These are phyloP conservation scores for Aureobasidium subglaciale DNA, from an alignment of 2,329 filamentous ascomycete genomes.

Conservation along the genomic window DNA sequence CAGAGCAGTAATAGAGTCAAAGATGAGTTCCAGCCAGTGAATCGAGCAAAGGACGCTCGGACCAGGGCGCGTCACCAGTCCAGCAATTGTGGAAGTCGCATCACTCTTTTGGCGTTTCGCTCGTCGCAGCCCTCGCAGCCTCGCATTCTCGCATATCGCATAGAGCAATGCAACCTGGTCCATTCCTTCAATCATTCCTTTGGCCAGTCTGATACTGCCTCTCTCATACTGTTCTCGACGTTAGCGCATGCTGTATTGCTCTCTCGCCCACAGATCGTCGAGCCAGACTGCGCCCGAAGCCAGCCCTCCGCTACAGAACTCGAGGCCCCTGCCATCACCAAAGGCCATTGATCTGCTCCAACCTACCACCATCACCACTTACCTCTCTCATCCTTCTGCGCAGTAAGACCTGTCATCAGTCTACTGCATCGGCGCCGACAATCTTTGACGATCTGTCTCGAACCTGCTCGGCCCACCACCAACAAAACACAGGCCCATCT, in stretches of 20 bases:
- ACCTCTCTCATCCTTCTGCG: neutral
- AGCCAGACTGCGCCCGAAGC: neutral
- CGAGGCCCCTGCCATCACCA: conserved; percentile 6
- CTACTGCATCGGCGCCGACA: neutral
- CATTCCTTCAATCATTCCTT: conserved; percentile 10
- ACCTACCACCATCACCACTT: neutral
- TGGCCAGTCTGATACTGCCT: neutral
- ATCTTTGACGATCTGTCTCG: neutral
- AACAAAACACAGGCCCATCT: conserved; percentile 1
- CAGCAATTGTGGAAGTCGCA: too few relatives aligned
- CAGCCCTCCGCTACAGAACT: neutral
- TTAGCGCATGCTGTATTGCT: neutral
- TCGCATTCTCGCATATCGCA: too few relatives aligned
- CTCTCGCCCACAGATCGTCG: neutral
- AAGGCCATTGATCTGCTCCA: neutral
- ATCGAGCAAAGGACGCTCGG: too few relatives aligned
- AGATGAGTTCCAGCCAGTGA: too few relatives aligned
- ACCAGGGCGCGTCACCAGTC: too few relatives aligned
- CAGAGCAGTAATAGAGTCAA: too few relatives aligned
- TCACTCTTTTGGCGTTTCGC: too few relatives aligned
- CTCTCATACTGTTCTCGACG: neutral
- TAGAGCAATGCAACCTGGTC: neutral
- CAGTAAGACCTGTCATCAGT: neutral
- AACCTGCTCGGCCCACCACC: conserved; percentile 2
- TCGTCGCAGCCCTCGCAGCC: too few relatives aligned